phyloP scores from a whole-genome alignment of 176 grass and related monocot genomes.

The Juncus inflexus region DNA sequence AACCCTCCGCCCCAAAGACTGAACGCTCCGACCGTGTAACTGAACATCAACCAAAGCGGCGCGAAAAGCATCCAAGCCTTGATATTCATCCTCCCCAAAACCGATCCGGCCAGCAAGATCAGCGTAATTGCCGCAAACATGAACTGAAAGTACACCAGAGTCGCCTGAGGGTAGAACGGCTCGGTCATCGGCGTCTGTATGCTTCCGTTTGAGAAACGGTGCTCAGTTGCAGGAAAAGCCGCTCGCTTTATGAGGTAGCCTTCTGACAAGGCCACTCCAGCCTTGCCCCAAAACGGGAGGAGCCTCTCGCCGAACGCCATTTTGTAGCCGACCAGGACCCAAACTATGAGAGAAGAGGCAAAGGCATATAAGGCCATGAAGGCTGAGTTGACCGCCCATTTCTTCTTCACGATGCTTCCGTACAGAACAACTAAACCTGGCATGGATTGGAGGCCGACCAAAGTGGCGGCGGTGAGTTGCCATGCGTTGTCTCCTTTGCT shows the following conservation, averaged over 20 bases:
- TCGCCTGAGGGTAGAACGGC: constrained; percentile 43
- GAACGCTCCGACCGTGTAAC: constrained; percentile 55
- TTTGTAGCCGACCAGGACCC: constrained; percentile 53
- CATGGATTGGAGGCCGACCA: constrained; percentile 55
- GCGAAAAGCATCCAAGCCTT: constrained; percentile 68
- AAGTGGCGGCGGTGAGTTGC: constrained; percentile 46
- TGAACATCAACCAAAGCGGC: constrained; percentile 64
- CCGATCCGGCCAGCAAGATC: constrained; percentile 54
- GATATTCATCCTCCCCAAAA: constrained; percentile 69
- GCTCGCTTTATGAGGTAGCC: constrained; percentile 41
- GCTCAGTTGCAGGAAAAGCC: constrained; percentile 33
- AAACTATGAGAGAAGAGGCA: constrained; percentile 52
- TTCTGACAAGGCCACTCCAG: constrained; percentile 29
- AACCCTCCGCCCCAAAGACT: constrained; percentile 64
- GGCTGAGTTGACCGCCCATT: constrained; percentile 74
- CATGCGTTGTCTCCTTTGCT: constrained; percentile 71
- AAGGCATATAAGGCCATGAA: constrained; percentile 85
- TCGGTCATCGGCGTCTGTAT: constrained; percentile 27
- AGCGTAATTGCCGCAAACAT: constrained; percentile 56
- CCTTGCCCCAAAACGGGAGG: constrained; percentile 73
- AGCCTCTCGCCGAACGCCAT: constrained; percentile 59
- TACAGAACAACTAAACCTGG: constrained; percentile 66
- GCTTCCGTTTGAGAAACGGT: constrained; percentile 5
- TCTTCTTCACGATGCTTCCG: constrained; percentile 84
- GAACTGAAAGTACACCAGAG: constrained; percentile 62